A percentile compares a stretch with the other conserved stretches of the same genome.
Conservation (phyloP, 2,329 filamentous ascomycete genomes). For the Fusarium sp. region DNA sequence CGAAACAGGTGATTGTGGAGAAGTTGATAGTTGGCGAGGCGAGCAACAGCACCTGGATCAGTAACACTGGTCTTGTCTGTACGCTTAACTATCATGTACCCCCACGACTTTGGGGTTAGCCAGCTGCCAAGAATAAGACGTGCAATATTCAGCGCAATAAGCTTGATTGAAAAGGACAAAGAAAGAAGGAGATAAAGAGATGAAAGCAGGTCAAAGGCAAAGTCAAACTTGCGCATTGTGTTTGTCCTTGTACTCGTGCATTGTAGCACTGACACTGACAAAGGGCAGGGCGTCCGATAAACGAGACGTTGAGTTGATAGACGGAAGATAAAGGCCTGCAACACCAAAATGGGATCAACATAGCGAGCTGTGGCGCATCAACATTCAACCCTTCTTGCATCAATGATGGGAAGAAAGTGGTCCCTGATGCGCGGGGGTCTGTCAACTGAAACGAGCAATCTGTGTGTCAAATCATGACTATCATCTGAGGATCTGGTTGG, state of each 20-base stretch:
- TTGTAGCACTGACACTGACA: constrained; percentile 21
- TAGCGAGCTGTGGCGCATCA: constrained; percentile 33
- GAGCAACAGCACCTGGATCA: constrained; percentile 22
- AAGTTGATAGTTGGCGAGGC: constrained; percentile 25
- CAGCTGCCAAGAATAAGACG: constrained; percentile 15
- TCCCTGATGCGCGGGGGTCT: constrained; percentile 15
- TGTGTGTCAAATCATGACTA: constrained; percentile 30
- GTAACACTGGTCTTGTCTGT: constrained; percentile 1
- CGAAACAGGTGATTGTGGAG: constrained; percentile 40
- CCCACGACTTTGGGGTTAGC: constrained; percentile 34
- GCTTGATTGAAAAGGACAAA: constrained; percentile 9
- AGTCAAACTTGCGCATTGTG: constrained; percentile 24
- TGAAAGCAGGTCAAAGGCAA: constrained; percentile 10
- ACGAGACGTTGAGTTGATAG: not conserved
- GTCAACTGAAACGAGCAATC: constrained; percentile 34
- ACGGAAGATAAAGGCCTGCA: not conserved
- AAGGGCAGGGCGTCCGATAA: constrained; percentile 23
- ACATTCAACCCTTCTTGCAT: constrained; percentile 32
- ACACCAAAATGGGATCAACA: constrained; percentile 24
- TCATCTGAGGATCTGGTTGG: constrained; percentile 31
- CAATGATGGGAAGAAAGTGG: not conserved
- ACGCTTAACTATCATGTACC: constrained; percentile 12
- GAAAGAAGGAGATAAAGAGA: constrained; percentile 11
- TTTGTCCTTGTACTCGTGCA: constrained; percentile 20
- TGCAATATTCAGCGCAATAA: constrained; percentile 11